Base-by-base conservation (phyloP, 2,329 filamentous ascomycete species). In the Neoarthrinium moseri region DNA sequence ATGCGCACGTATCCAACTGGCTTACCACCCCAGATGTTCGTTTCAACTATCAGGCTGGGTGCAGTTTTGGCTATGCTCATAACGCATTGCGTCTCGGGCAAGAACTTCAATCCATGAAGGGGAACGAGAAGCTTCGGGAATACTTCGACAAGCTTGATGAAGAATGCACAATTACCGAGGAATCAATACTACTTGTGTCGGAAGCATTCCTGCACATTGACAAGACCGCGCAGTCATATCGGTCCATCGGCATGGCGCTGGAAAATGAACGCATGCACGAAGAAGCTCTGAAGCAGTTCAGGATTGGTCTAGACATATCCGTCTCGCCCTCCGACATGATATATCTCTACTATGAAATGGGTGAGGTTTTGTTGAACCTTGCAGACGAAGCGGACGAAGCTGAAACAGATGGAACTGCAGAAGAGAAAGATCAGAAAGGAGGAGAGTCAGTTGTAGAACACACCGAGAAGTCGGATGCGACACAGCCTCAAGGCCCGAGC, bases 231-330 rank as follows among this genome's bases (percentile, higher is more conserved):
- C 27, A 30, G n/a, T 27, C 41, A 4, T 22, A 35, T 18, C 35
- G 30, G 41, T 15, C 41, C 7, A 26, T 36, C 13, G 30, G 29
- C 7, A 36, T 42, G 39, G 39, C 39, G 10, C 12, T 42, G 24
- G 32, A 42, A 24, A 4, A 17, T 15, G n/a, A 32, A 18, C 4
- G 13, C 20, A 23, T 35, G 32, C n/a, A n/a, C n/a, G n/a, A n/a
- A n/a, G n/a, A n/a, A n/a, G n/a, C n/a, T n/a, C n/a, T n/a, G n/a
- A n/a, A n/a, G n/a, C n/a, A n/a, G n/a, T n/a, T n/a, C n/a, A n/a
- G n/a, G n/a, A n/a, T n/a, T n/a, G n/a, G n/a, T n/a, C n/a, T n/a
- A n/a, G n/a, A n/a, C n/a, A n/a, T n/a, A n/a, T n/a, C n/a, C n/a
- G n/a, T n/a, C n/a, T n/a, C n/a, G n/a, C n/a, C n/a, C n/a, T n/a